Conservation (phyloP, 306 rosid genomes). For the Cucumis hystrix region DNA sequence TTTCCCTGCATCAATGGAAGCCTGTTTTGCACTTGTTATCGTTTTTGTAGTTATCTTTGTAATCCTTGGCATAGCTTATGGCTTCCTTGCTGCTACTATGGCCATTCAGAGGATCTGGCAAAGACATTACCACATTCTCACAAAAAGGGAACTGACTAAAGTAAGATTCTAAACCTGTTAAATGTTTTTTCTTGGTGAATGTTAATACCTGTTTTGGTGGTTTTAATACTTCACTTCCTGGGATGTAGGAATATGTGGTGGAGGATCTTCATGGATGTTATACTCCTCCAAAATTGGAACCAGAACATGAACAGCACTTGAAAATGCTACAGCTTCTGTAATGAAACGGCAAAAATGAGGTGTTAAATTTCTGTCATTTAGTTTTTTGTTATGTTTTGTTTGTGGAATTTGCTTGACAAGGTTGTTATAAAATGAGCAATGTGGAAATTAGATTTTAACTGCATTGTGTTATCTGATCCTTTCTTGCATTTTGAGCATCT, state of each 20-base stretch:
- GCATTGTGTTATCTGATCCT: background rate
- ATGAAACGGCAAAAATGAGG: conserved; percentile 11
- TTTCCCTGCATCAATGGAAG: conserved; percentile 99
- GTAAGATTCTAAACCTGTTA: conserved; percentile 15
- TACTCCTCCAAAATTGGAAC: conserved; percentile 76
- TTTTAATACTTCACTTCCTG: background rate
- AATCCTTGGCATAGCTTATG: conserved; percentile 94
- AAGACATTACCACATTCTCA: conserved; percentile 96
- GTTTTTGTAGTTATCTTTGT: conserved; percentile 94
- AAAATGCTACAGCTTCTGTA: conserved; percentile 86
- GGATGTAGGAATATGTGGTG: conserved; percentile 71
- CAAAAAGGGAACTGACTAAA: conserved; percentile 95
- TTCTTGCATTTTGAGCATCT: background rate
- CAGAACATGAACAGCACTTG: conserved; percentile 80
- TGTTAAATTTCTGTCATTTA: conserved; percentile 1
- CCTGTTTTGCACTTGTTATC: conserved; percentile 83
- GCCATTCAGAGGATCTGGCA: conserved; percentile 99
- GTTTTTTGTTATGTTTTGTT: background rate
- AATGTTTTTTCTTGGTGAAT: background rate
- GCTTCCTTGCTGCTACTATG: conserved; percentile 96
- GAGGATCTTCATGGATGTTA: conserved; percentile 82
- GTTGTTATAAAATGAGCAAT: conserved; percentile 4
- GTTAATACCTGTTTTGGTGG: background rate
- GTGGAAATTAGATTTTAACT: background rate
- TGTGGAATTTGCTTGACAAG: background rate